These are phyloP conservation scores for Hyphopichia pseudoburtonii DNA, from an alignment of 1,139 yeast genomes.

Conservation along the genomic window DNA sequence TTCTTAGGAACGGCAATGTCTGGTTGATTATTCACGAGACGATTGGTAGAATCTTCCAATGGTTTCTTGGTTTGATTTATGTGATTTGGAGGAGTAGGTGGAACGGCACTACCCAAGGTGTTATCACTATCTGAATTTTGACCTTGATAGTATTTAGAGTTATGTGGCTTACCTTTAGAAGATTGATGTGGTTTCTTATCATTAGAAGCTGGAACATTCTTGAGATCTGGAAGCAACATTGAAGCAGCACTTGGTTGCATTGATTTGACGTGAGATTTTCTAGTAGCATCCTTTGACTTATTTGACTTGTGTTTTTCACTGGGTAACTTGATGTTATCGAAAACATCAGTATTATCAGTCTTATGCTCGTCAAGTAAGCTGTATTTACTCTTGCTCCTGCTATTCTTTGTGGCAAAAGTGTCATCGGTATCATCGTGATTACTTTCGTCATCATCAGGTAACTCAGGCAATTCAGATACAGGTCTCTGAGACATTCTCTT, in stretches of 20 bases:
- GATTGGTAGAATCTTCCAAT: constrained; percentile 34
- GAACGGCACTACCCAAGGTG: constrained; percentile 15
- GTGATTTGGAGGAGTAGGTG: constrained; percentile 20
- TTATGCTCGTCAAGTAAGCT: constrained; percentile 15
- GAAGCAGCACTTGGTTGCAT: constrained; percentile 38
- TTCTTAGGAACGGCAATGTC: constrained; percentile 23
- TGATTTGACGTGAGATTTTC: constrained; percentile 20
- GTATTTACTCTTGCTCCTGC: constrained; percentile 10
- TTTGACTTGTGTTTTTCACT: constrained; percentile 18
- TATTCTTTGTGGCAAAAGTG: constrained; percentile 35
- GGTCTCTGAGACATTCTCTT: constrained; percentile 29
- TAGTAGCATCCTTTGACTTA: constrained; percentile 4
- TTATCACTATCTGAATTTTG: constrained; percentile 9
- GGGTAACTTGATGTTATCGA: constrained; percentile 48
- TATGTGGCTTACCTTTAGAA: constrained; percentile 19
- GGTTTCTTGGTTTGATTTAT: constrained; percentile 15
- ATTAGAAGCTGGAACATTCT: constrained; percentile 7
- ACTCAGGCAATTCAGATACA: constrained; percentile 31
- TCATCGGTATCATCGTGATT: constrained; percentile 23
- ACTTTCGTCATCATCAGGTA: constrained; percentile 22
- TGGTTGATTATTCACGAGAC: constrained; percentile 10
- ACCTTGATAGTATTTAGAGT: constrained; percentile 9
- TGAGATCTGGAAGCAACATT: constrained; percentile 37
- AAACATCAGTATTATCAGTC: constrained; percentile 31
- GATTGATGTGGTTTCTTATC: constrained; percentile 2